phyloP scores from a whole-genome alignment of 768 basidiomycete species.

The Auricularia sp. region DNA sequence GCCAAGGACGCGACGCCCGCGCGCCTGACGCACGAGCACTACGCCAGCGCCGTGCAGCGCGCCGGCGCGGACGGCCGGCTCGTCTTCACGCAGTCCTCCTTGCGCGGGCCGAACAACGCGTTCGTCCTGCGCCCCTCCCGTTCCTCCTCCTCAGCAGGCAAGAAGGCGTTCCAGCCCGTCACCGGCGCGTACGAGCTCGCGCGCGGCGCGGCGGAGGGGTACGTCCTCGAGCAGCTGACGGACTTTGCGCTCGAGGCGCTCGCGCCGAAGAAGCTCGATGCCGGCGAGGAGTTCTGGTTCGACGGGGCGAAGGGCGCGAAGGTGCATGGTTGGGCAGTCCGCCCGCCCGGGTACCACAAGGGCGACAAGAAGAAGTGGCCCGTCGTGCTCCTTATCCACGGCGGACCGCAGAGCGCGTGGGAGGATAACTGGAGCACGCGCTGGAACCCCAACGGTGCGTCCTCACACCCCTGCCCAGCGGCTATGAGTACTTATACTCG shows the following conservation, averaged over 20 bases:
- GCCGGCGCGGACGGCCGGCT: constrained; percentile 49
- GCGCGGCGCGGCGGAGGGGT: constrained; percentile 41
- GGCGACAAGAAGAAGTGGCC: constrained; percentile 69
- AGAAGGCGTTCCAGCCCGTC: constrained; percentile 38
- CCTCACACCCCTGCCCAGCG: not conserved
- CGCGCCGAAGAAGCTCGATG: constrained; percentile 43
- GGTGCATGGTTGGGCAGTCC: constrained; percentile 80
- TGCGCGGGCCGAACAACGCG: constrained; percentile 72
- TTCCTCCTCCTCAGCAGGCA: constrained; percentile 34
- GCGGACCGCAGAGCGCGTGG: constrained; percentile 72
- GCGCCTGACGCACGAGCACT: constrained; percentile 46
- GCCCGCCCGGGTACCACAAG: constrained; percentile 65
- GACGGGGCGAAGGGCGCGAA: constrained; percentile 62
- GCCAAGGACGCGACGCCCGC: constrained; percentile 28
- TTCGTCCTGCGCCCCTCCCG: constrained; percentile 45
- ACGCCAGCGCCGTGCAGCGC: constrained; percentile 48
- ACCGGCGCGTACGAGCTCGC: constrained; percentile 49
- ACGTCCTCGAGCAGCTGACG: constrained; percentile 45
- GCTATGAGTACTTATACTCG: not conserved
- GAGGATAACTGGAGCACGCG: constrained; percentile 83
- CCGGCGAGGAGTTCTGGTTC: constrained; percentile 83
- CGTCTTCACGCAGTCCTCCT: constrained; percentile 61
- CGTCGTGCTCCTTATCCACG: constrained; percentile 65
- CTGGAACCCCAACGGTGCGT: constrained; percentile 79
- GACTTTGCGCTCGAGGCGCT: constrained; percentile 48